A percentile compares a stretch with the other conserved stretches of the same genome.
Conservation (phyloP, 2,329 filamentous ascomycete genomes). For the Diaporthe capsici region DNA sequence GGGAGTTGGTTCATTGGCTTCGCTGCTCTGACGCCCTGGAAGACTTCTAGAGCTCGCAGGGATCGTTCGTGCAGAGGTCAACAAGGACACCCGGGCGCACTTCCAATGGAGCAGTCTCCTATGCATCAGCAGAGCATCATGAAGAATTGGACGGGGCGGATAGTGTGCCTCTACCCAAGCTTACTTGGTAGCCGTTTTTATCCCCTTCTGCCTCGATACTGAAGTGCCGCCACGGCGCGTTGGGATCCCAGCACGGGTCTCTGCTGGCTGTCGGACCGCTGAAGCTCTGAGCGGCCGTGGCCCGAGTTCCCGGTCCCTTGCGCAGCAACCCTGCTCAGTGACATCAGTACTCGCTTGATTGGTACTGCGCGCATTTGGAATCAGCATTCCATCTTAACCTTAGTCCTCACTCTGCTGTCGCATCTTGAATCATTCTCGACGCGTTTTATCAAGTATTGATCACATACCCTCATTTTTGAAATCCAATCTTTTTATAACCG, state of each 20-base stretch:
- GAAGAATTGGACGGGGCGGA: too few species aligned
- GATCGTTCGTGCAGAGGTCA: not conserved
- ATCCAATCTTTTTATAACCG: not conserved
- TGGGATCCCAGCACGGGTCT: not conserved
- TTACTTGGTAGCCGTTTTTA: too few species aligned
- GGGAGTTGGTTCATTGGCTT: not conserved
- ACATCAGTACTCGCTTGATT: conserved; percentile 23
- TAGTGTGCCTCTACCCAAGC: too few species aligned
- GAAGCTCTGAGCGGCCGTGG: not conserved
- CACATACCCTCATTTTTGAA: not conserved
- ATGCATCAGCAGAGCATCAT: not conserved
- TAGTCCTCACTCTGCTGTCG: not conserved
- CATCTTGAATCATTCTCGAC: conserved; percentile 3
- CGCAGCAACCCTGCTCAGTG: conserved; percentile 4
- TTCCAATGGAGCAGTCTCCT: not conserved
- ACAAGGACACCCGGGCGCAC: not conserved
- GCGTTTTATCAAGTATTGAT: not conserved
- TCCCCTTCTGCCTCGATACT: too few species aligned
- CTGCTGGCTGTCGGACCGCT: not conserved
- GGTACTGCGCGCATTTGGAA: not conserved
- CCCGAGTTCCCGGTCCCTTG: not conserved
- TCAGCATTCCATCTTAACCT: conserved; percentile 15
- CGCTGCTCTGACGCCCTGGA: not conserved
- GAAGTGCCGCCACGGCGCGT: not conserved
- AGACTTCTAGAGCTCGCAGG: conserved; percentile 3